Conservation (phyloP, 2,329 filamentous ascomycete species). For the Aspergillus fumigatiaffinis region DNA sequence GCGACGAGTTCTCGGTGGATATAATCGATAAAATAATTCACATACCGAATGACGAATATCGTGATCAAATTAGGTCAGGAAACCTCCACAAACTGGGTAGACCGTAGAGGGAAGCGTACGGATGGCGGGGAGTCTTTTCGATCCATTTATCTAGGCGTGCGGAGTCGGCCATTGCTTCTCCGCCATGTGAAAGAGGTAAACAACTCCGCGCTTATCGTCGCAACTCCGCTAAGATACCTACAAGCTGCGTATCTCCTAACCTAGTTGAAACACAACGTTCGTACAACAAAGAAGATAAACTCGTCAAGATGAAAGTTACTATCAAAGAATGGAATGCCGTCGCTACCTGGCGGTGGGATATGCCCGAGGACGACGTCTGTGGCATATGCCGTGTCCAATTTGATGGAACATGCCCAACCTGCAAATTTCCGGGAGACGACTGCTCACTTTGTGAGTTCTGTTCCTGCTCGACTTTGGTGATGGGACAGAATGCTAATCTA, state of each 20-base stretch:
- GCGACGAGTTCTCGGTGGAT: background rate
- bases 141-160: background rate
- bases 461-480: background rate
- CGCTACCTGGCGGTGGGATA: conserved; percentile 96
- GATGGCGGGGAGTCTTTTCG: conserved; percentile 2
- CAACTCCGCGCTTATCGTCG: conserved; percentile 13
- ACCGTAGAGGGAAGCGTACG: background rate
- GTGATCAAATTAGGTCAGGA: conserved; percentile 8
- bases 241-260: background rate
- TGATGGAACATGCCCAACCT: conserved; percentile 94
- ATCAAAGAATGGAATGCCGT: conserved; percentile 92
- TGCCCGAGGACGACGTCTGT: conserved; percentile 95
- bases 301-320: conserved; percentile 76
- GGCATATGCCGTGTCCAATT: conserved; percentile 98
- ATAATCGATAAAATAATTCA: conserved; percentile 16
- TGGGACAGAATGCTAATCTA: background rate
- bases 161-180: conserved; percentile 6
- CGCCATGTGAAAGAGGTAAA: conserved; percentile 9
- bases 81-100: background rate
- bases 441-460: conserved; percentile 72
- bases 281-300: conserved; percentile 9
- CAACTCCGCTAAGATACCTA: background rate
- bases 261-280: background rate
- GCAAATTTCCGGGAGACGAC: conserved; percentile 96
- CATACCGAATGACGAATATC: conserved; percentile 18